Conservation (phyloP, 2,329 filamentous ascomycete species). For the Diaporthe sp. region DNA sequence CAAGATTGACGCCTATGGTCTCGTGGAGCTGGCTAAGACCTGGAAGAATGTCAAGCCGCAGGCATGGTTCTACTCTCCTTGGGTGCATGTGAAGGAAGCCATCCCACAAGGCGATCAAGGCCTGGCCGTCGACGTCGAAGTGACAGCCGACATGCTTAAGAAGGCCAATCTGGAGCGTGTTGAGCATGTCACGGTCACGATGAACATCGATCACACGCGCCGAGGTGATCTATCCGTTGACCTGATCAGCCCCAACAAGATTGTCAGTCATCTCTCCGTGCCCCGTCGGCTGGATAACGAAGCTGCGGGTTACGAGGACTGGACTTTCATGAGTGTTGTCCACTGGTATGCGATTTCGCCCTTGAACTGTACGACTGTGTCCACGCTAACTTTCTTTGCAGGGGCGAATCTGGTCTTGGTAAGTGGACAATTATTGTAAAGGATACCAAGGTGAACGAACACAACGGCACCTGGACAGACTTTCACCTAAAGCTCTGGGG, state of each 20-base stretch:
- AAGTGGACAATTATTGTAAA: constrained; percentile 94
- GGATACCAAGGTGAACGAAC: constrained; percentile 83
- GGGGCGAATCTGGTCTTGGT: constrained; percentile 89
- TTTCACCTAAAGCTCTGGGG: constrained; percentile 97
- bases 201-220: constrained; percentile 91
- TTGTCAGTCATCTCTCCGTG: constrained; percentile 87
- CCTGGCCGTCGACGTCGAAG: constrained; percentile 82
- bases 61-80: constrained; percentile 93
- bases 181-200: constrained; percentile 96
- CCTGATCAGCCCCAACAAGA: constrained; percentile 83
- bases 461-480: constrained; percentile 85
- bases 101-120: constrained; percentile 90
- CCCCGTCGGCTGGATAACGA: constrained; percentile 78
- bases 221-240: constrained; percentile 95
- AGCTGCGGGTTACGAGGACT: constrained; percentile 83
- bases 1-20: constrained; percentile 88
- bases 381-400: constrained; percentile 55
- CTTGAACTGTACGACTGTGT: neutral
- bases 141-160: constrained; percentile 85
- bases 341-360: constrained; percentile 78
- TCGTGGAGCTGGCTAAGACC: constrained; percentile 87
- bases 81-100: constrained; percentile 87
- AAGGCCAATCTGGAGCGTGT: constrained; percentile 86
- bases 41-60: constrained; percentile 95
- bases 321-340: constrained; percentile 99